Evolutionary conservation across 2,329 filamentous ascomycete genomes (phyloP).

Genomic region (Neonectria magnoliae): DNA sequence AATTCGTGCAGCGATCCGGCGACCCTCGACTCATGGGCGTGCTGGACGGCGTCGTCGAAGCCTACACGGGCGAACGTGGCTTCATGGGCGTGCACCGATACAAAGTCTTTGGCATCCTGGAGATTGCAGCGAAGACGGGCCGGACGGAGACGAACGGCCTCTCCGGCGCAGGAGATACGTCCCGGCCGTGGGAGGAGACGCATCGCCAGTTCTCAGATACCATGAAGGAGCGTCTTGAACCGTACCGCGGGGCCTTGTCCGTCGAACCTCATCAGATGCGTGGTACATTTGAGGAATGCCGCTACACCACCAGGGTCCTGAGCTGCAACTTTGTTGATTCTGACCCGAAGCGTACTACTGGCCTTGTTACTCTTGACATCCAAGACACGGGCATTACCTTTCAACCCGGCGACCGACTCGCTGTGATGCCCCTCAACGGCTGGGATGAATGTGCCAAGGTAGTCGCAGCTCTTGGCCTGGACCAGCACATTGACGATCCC

Average conservation of each 20-base stretch:
- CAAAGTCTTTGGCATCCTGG: slow-evolving; percentile 66
- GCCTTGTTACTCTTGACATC: slow-evolving; percentile 61
- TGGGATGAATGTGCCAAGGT: slow-evolving; percentile 66
- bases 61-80: slow-evolving; percentile 64
- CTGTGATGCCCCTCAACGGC: slow-evolving; percentile 64
- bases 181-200: slow-evolving; percentile 34
- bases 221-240: slow-evolving; percentile 35
- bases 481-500: slow-evolving; percentile 55
- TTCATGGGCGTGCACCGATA: slow-evolving; percentile 68
- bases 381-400: slow-evolving; percentile 64
- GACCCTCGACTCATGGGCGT: slow-evolving; percentile 63
- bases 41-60: slow-evolving; percentile 64
- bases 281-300: slow-evolving; percentile 64
- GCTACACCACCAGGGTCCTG: slow-evolving; percentile 58
- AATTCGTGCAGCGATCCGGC: slow-evolving; percentile 61
- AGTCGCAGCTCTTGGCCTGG: slow-evolving; percentile 60
- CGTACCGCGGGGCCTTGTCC: slow-evolving; percentile 55
- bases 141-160: slow-evolving; percentile 63
- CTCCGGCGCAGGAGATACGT: slow-evolving; percentile 55
- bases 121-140: slow-evolving; percentile 63
- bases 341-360: slow-evolving; percentile 57
- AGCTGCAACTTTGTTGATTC: slow-evolving; percentile 57
- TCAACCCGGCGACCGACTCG: slow-evolving; percentile 62
- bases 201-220: slow-evolving; percentile 35
- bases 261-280: slow-evolving; percentile 64